Percentiles rank a stretch among this genome's conserved stretches.
phyloP scores from a whole-genome alignment of 768 basidiomycete genomes.

The Russula brevipes region DNA sequence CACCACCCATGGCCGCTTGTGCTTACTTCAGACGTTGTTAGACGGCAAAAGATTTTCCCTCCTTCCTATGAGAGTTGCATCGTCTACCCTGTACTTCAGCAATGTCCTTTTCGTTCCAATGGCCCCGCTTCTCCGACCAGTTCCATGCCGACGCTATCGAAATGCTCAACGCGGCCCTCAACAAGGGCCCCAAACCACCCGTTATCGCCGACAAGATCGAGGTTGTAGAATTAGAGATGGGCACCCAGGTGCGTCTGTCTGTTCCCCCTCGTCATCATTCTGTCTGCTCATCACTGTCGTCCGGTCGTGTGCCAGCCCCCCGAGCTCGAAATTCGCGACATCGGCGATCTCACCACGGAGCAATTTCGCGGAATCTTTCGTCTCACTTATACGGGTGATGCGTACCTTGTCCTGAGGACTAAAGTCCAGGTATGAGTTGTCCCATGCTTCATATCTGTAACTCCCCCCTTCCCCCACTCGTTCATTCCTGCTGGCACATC shows the following conservation, averaged over 20 bases:
- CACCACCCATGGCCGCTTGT: neutral
- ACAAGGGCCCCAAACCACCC: slow-evolving; percentile 95
- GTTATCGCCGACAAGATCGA: slow-evolving; percentile 97
- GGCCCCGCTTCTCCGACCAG: slow-evolving; percentile 94
- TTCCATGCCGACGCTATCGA: slow-evolving; percentile 95
- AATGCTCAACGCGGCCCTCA: slow-evolving; percentile 94
- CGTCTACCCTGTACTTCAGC: neutral
- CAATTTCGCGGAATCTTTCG: slow-evolving; percentile 97
- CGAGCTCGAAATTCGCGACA: slow-evolving; percentile 93
- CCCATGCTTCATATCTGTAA: neutral
- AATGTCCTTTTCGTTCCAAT: slow-evolving; percentile 92
- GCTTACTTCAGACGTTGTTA: neutral
- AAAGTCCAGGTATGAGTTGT: slow-evolving; percentile 74
- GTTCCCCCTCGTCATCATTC: neutral
- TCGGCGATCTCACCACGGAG: slow-evolving; percentile 92
- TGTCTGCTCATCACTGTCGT: neutral
- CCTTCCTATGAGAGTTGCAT: neutral
- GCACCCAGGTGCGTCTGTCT: slow-evolving; percentile 67
- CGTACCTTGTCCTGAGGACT: slow-evolving; percentile 77
- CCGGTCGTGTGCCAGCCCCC: slow-evolving; percentile 60
- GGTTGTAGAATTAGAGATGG: slow-evolving; percentile 99
- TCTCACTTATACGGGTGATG: slow-evolving; percentile 91
- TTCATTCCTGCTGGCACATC: neutral
- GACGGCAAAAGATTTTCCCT: neutral
- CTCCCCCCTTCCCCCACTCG: neutral